Percentiles rank a stretch among this genome's conserved stretches.
Conservation (phyloP, 2,329 filamentous ascomycete genomes). For the Trichoderma guizhouense region DNA sequence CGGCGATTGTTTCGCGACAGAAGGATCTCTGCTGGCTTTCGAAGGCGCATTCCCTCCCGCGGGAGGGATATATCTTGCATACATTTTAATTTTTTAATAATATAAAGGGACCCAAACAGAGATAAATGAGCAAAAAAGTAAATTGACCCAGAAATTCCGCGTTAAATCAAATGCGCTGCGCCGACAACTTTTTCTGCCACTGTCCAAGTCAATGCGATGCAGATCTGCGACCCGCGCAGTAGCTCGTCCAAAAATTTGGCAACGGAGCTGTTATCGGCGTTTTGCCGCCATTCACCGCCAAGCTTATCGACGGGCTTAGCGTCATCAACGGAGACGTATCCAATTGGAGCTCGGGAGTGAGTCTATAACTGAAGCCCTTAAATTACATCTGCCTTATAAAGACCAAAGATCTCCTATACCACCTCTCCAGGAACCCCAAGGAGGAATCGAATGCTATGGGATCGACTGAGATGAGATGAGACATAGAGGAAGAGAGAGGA, state of each 20-base stretch:
- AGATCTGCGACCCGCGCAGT: neutral
- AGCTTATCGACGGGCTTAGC: constrained; percentile 27
- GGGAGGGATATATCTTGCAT: constrained; percentile 43
- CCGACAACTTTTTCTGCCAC: neutral
- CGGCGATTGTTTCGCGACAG: constrained; percentile 2
- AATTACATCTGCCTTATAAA: neutral
- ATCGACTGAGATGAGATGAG: neutral
- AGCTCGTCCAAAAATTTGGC: constrained; percentile 35
- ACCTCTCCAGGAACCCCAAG: neutral
- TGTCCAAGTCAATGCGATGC: neutral
- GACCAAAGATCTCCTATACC: neutral
- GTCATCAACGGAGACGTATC: constrained; percentile 5
- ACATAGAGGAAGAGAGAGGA: neutral
- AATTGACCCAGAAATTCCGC: constrained; percentile 20
- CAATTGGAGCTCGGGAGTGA: constrained; percentile 6
- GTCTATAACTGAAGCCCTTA: neutral
- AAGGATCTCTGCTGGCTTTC: neutral
- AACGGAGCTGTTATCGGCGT: constrained; percentile 33
- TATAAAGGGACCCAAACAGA: neutral
- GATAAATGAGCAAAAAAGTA: neutral
- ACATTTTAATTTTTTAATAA: constrained; percentile 29
- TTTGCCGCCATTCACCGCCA: constrained; percentile 39
- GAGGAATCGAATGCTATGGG: neutral
- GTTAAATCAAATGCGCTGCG: neutral
- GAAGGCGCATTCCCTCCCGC: constrained; percentile 25